Conservation (phyloP, 2,329 filamentous ascomycete species). For the Epichloe brachyelytri region DNA sequence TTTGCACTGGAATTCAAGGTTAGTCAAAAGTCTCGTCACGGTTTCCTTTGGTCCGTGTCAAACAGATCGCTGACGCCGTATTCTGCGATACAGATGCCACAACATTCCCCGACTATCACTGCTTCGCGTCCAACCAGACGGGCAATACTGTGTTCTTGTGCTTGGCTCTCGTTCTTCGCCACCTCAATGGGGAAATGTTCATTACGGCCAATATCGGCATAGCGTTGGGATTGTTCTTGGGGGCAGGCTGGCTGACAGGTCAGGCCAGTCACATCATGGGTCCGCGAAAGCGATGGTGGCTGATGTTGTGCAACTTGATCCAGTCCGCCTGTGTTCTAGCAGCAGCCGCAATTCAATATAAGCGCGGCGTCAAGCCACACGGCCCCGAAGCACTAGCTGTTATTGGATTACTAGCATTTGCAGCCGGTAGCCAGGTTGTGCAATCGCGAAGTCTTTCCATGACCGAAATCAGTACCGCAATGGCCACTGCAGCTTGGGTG, state of each 20-base stretch:
- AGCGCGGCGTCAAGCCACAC: constrained; percentile 21
- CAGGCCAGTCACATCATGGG: constrained; percentile 42
- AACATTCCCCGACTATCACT: constrained; percentile 47
- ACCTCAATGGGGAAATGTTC: constrained; percentile 35
- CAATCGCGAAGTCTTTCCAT: constrained; percentile 40
- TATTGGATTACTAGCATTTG: constrained; percentile 39
- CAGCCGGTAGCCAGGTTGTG: constrained; percentile 46
- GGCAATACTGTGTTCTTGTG: constrained; percentile 50
- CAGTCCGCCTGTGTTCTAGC: constrained; percentile 42
- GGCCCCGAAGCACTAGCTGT: constrained; percentile 29
- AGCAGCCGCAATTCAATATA: constrained; percentile 36
- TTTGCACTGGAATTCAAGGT: constrained; percentile 40
- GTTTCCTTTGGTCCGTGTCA: neutral
- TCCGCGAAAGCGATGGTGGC: constrained; percentile 37
- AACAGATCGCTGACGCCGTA: neutral
- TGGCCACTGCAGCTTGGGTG: constrained; percentile 51
- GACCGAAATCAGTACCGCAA: constrained; percentile 50
- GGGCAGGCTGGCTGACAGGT: constrained; percentile 40
- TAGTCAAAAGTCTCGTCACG: neutral
- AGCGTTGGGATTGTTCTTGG: constrained; percentile 42
- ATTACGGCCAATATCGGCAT: constrained; percentile 40
- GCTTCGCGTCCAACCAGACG: constrained; percentile 52
- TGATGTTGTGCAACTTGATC: constrained; percentile 39
- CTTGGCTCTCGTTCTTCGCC: constrained; percentile 35
- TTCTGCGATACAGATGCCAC: constrained; percentile 32